These are phyloP conservation scores for Aspergillus puulaauensis DNA, from an alignment of 2,329 filamentous ascomycete species.

Conservation along the genomic window DNA sequence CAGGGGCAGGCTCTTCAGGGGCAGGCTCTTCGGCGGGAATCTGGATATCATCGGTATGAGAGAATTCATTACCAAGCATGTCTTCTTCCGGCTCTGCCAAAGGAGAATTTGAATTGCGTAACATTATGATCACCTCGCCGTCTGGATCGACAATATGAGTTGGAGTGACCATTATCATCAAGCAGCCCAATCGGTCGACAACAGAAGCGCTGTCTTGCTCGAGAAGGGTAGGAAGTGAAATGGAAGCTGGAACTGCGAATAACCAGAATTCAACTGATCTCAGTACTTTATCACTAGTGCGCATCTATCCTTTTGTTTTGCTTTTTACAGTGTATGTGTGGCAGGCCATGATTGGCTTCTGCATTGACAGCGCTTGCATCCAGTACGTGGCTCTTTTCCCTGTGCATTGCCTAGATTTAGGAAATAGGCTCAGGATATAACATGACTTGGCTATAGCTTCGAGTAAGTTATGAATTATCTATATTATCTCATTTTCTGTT, in stretches of 20 bases:
- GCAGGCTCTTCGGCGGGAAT: not conserved
- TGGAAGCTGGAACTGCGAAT: not conserved
- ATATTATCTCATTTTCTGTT: too few relatives aligned
- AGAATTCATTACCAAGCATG: too few relatives aligned
- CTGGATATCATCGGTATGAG: not conserved
- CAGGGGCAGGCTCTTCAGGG: not conserved
- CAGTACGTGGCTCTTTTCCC: not conserved
- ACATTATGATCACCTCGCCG: constrained; percentile 4
- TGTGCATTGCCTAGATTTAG: too few relatives aligned
- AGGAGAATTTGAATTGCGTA: not conserved
- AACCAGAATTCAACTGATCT: not conserved
- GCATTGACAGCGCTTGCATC: not conserved
- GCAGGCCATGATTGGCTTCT: not conserved
- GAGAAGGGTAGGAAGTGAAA: not conserved
- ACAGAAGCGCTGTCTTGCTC: not conserved
- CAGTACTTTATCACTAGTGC: not conserved
- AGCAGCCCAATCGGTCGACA: not conserved
- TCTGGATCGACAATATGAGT: constrained; percentile 8
- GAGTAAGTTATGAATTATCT: too few relatives aligned
- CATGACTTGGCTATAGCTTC: too few relatives aligned
- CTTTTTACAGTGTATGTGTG: not conserved
- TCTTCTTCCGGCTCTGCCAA: not conserved
- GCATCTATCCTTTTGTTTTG: not conserved
- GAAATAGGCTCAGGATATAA: too few relatives aligned
- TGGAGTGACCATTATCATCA: not conserved